phyloP scores from a whole-genome alignment of 2,329 filamentous ascomycete genomes.

The Cordyceps militaris region DNA sequence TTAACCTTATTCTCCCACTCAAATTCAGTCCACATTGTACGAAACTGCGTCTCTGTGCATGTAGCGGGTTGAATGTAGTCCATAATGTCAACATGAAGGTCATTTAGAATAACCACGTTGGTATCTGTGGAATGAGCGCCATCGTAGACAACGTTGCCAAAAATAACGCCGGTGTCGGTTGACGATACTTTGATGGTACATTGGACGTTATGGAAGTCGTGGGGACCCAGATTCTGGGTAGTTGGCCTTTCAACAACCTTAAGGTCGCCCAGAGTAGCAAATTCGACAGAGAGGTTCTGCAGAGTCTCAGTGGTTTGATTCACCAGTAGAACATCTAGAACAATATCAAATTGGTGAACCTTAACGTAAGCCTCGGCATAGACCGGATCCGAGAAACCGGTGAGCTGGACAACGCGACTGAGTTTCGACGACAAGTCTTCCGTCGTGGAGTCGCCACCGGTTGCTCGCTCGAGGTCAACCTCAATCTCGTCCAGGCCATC shows the following conservation, averaged over 20 bases:
- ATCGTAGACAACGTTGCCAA: constrained; percentile 97
- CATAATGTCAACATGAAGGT: constrained; percentile 98
- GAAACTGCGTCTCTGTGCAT: constrained; percentile 96
- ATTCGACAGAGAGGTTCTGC: constrained; percentile 95
- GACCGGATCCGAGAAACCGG: constrained; percentile 94
- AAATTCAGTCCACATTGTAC: constrained; percentile 99
- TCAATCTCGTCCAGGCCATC: constrained; percentile 83
- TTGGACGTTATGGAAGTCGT: constrained; percentile 97
- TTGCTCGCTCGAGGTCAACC: constrained; percentile 86
- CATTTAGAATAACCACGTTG: constrained; percentile 95
- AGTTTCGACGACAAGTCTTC: constrained; percentile 92
- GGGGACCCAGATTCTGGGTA: constrained; percentile 88
- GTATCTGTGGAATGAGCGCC: constrained; percentile 86
- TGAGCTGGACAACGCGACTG: constrained; percentile 91
- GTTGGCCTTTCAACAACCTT: constrained; percentile 97
- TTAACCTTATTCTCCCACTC: constrained; percentile 99
- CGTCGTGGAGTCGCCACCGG: constrained; percentile 73
- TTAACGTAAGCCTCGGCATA: constrained; percentile 99
- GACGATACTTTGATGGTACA: constrained; percentile 98
- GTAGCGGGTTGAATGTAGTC: constrained; percentile 97
- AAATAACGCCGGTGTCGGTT: constrained; percentile 96
- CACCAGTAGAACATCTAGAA: constrained; percentile 90
- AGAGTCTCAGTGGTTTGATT: constrained; percentile 96
- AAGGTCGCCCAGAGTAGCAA: constrained; percentile 93
- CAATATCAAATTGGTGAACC: constrained; percentile 97